Percentiles rank a stretch among this genome's conserved stretches.
Evolutionary conservation across 495 filamentous ascomycete species (phyloP).

Genomic region (Talaromyces stipitatus): DNA sequence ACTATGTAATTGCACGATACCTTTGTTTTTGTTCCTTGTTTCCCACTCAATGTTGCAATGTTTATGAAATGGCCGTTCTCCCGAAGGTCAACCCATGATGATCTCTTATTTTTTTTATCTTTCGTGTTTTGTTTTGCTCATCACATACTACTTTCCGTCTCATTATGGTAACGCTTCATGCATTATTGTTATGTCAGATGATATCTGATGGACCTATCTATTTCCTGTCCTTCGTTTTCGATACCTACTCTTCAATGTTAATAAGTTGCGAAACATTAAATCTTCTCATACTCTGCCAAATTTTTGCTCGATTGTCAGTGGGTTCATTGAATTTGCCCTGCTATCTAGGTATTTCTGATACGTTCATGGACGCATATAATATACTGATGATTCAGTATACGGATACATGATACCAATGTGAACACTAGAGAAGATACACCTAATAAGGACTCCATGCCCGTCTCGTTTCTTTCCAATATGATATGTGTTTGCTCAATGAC

Average conservation of each 20-base stretch:
- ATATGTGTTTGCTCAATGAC: too few relatives aligned
- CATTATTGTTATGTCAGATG: not conserved
- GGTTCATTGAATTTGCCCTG: too few relatives aligned
- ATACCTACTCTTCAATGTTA: not conserved
- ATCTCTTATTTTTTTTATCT: not conserved
- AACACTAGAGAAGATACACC: too few relatives aligned
- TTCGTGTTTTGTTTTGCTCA: not conserved
- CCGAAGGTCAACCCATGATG: not conserved
- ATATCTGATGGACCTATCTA: not conserved
- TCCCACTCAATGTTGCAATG: not conserved
- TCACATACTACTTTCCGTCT: not conserved
- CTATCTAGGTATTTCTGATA: too few relatives aligned
- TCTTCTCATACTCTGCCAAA: not conserved
- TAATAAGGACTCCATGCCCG: too few relatives aligned
- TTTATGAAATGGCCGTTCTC: not conserved
- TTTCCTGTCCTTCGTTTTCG: not conserved
- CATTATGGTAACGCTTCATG: not conserved
- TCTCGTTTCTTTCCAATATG: too few relatives aligned
- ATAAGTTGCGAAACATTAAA: not conserved
- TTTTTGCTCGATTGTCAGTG: too few relatives aligned
- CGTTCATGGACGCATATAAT: too few relatives aligned
- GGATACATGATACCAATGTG: too few relatives aligned
- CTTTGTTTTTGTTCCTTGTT: conserved; percentile 8
- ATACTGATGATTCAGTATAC: too few relatives aligned
- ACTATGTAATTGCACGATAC: conserved; percentile 14